phyloP scores from a whole-genome alignment of 2,329 filamentous ascomycete species.

The Trichoderma breve region DNA sequence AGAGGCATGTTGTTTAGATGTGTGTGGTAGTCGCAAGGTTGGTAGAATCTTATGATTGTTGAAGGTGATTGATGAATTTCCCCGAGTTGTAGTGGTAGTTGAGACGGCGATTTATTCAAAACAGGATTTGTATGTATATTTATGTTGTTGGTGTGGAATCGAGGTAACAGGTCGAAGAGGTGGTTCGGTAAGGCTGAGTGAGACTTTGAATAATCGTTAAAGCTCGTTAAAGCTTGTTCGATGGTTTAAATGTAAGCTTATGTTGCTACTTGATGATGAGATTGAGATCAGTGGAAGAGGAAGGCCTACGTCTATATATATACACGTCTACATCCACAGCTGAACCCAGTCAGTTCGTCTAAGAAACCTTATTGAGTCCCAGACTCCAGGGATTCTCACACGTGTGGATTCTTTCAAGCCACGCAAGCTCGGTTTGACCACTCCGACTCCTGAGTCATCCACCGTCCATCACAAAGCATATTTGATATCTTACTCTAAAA shows the following conservation, averaged over 20 bases:
- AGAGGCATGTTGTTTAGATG: conserved; percentile 1
- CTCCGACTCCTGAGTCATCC: conserved; percentile 1
- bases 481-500: neutral
- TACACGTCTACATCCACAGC: neutral
- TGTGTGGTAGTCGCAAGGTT: neutral
- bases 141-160: neutral
- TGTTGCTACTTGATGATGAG: neutral
- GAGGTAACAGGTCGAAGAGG: neutral
- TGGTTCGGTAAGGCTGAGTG: neutral
- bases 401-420: neutral
- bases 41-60: neutral
- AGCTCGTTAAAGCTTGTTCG: neutral
- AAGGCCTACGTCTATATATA: neutral
- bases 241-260: neutral
- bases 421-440: neutral
- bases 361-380: neutral
- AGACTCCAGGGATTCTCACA: neutral
- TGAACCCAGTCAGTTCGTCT: neutral
- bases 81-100: neutral
- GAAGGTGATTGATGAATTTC: neutral
- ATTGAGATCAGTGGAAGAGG: neutral
- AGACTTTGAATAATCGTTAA: neutral
- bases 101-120: neutral
- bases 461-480: neutral
- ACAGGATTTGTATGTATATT: neutral